A percentile compares a stretch with the other conserved stretches of the same genome.
phyloP scores from a whole-genome alignment of 2,329 filamentous ascomycete genomes.

The Dactylellina cionopaga region DNA sequence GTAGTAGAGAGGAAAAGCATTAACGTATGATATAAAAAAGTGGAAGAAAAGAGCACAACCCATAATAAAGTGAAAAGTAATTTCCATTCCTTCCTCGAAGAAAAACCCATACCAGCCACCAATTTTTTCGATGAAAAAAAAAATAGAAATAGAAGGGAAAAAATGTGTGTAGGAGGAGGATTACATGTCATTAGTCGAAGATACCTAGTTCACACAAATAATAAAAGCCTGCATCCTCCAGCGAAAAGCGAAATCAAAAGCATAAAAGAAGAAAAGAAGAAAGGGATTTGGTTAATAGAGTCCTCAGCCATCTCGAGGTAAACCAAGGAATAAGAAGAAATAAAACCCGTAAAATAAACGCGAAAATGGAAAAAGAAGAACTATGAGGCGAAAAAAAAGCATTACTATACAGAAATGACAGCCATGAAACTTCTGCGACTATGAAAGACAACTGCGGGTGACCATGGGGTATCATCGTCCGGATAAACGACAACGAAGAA shows the following conservation, averaged over 20 bases:
- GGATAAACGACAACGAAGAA: neutral
- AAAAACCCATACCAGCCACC: too few relatives aligned
- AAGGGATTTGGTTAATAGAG: too few relatives aligned
- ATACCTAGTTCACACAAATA: conserved; percentile 24
- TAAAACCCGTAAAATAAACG: too few relatives aligned
- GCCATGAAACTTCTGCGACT: neutral
- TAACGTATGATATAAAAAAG: neutral
- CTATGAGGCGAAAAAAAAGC: too few relatives aligned
- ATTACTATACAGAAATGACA: conserved; percentile 37
- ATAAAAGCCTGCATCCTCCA: conserved; percentile 28
- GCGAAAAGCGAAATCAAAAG: conserved; percentile 1
- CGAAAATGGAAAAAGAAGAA: neutral
- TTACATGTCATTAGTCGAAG: conserved; percentile 46
- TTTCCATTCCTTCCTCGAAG: neutral
- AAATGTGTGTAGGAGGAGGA: conserved; percentile 12
- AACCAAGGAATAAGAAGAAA: neutral
- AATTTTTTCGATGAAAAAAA: conserved; percentile 6
- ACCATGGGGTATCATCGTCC: too few relatives aligned
- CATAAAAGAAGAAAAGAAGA: neutral
- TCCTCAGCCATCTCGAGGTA: too few relatives aligned
- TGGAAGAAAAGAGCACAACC: neutral
- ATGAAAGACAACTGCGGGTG: neutral
- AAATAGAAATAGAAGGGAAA: neutral
- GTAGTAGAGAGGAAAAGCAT: too few relatives aligned
- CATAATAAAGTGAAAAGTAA: neutral